Conservation (phyloP, 129 eudicot genomes). For the Arctium minus region DNA sequence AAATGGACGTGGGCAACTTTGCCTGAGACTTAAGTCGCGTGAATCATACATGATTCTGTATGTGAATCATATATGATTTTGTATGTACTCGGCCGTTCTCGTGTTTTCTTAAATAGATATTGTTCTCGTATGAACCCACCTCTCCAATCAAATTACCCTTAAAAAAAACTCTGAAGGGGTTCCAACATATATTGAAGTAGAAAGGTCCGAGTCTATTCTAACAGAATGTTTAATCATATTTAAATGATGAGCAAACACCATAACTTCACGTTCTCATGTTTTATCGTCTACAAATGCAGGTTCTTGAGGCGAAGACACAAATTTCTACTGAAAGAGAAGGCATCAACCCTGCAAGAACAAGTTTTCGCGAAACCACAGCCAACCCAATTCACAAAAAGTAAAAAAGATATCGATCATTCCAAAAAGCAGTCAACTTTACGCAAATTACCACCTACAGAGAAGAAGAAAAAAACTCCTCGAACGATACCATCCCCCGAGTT, state of each 20-base stretch:
- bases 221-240: neutral
- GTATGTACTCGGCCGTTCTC: too few relatives aligned
- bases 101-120: too few relatives aligned
- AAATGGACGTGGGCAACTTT: too few relatives aligned
- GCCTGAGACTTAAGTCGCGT: too few relatives aligned
- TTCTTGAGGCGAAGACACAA: constrained; percentile 50
- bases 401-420: constrained; percentile 14
- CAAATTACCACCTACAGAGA: constrained; percentile 33
- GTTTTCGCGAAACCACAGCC: constrained; percentile 6
- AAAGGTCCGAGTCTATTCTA: neutral
- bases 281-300: constrained; percentile 21
- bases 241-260: neutral
- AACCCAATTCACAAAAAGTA: neutral
- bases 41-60: too few relatives aligned
- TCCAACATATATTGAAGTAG: too few relatives aligned
- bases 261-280: neutral
- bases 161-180: too few relatives aligned
- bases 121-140: too few relatives aligned
- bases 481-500: constrained; percentile 12
- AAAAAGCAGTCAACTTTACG: constrained; percentile 30
- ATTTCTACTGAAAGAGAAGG: constrained; percentile 30
- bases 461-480: constrained; percentile 29
- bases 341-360: constrained; percentile 30
- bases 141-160: too few relatives aligned
- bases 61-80: too few relatives aligned